Evolutionary conservation across 2,329 filamentous ascomycete species (phyloP), one percentile per base, ranked within the genome.

Genomic region (Pseudocercospora macadamiae): DNA sequence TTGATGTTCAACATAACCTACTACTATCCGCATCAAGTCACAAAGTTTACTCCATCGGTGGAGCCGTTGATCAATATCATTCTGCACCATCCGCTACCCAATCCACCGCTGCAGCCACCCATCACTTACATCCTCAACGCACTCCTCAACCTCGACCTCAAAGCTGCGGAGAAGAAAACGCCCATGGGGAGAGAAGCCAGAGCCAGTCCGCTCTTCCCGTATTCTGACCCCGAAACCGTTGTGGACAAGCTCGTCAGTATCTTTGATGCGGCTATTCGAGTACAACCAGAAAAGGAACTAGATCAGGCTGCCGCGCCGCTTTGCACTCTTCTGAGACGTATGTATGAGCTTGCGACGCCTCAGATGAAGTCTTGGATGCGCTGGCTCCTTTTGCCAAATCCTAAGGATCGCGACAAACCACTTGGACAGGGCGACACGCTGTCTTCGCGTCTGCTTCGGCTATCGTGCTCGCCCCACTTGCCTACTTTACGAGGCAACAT

Each of bases 1-100:
- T 81, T 97, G 37, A 77, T 96, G 52, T 97, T 96, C 80, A 97
- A 97, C 74, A 81, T 96, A 54, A 89, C 89, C 1, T 87, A 93
- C 67, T 86, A 87, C 68, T 89, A 88, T 68, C 85, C 86, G 3
- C 81, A 87, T 39, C 80, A 88, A 23, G 75, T 78, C 3, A 73
- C 79, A 0, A 76, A 80, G 0, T 96, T 97, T 70, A 85, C 85
- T 1, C 77, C 83, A 19, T 86, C 88, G 2, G 82, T 96, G 39
- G 82, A 86, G 9, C 81, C 86, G 59, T 84, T 97, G 25, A 79
- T 93, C 57, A 83, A 84, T 44, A 83, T 97, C 16, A 79, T 97
- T 14, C 74, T 75, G 26, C 83, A 82, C 63, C 84, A 86, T 12
- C 79, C 87, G 8, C 79, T 86, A 2, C 78, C 83, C 0, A 74